phyloP scores from a whole-genome alignment of 352 stramenopile genomes.

The Phytophthora sp. region DNA sequence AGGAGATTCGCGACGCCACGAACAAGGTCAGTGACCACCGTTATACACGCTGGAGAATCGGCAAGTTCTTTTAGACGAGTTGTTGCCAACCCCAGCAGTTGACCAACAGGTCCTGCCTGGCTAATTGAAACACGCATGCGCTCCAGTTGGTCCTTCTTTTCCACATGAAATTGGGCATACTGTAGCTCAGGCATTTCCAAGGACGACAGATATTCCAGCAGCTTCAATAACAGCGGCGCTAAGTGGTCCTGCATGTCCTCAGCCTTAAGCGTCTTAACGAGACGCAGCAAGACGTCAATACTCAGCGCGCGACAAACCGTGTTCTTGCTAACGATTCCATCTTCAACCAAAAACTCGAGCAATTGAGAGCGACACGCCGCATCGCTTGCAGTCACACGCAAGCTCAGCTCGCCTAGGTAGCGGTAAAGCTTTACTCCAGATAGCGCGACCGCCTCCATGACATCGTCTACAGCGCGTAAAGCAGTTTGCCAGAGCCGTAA shows the following conservation, averaged over 20 bases:
- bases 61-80: conserved; percentile 64
- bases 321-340: conserved; percentile 80
- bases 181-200: conserved; percentile 84
- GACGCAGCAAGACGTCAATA: conserved; percentile 74
- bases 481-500: conserved; percentile 68
- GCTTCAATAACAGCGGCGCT: conserved; percentile 60
- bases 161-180: conserved; percentile 87
- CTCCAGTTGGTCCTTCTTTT: conserved; percentile 86
- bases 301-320: conserved; percentile 65
- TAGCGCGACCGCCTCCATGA: conserved; percentile 71
- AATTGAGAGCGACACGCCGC: conserved; percentile 54
- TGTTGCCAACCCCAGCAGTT: conserved; percentile 68
- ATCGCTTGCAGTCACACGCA: conserved; percentile 66
- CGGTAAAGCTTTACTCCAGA: conserved; percentile 79
- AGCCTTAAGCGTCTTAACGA: conserved; percentile 70
- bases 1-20: conserved; percentile 60
- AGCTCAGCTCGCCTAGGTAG: conserved; percentile 72
- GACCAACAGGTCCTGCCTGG: conserved; percentile 73
- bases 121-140: conserved; percentile 80
- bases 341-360: conserved; percentile 66
- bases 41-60: conserved; percentile 40
- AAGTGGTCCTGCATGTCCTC: conserved; percentile 61
- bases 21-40: conserved; percentile 59
- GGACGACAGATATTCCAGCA: conserved; percentile 84
- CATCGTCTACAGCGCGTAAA: conserved; percentile 77